These are phyloP conservation scores for Copromyces sp. DNA, from an alignment of 495 filamentous ascomycete genomes.

Conservation along the genomic window DNA sequence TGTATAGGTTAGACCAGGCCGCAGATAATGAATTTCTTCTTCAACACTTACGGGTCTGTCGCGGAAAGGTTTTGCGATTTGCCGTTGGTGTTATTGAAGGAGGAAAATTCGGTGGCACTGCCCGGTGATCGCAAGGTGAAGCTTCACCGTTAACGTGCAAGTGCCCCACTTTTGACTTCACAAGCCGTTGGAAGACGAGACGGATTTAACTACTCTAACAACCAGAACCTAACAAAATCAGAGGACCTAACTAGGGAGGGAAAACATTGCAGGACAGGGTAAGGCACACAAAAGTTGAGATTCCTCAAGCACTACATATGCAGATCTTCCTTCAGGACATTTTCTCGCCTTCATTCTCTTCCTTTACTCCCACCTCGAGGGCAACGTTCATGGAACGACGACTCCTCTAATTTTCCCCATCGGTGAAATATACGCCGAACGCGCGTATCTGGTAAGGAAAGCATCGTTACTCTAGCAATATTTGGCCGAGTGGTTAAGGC, in stretches of 20 bases:
- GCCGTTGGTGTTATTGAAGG: background rate
- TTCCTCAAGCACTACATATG: background rate
- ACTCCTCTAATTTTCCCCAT: background rate
- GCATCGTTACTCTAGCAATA: background rate
- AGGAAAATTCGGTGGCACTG: background rate
- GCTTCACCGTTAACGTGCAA: background rate
- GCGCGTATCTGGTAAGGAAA: background rate
- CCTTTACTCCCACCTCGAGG: background rate
- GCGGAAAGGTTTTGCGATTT: background rate
- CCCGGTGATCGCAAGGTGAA: background rate
- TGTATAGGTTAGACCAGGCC: background rate
- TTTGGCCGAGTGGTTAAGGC: conserved; percentile 21
- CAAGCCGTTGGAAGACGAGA: background rate
- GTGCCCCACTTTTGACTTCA: background rate
- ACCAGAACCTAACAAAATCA: background rate
- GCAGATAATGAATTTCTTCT: background rate
- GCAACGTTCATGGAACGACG: background rate
- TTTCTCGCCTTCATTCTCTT: background rate
- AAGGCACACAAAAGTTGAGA: background rate
- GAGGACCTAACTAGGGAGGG: background rate
- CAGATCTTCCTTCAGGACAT: background rate
- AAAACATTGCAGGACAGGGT: background rate
- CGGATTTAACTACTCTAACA: background rate
- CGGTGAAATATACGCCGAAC: background rate
- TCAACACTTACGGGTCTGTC: background rate